Base-by-base conservation (phyloP, 371 early-diverging fungal genomes). In the Cokeromyces recurvatus region DNA sequence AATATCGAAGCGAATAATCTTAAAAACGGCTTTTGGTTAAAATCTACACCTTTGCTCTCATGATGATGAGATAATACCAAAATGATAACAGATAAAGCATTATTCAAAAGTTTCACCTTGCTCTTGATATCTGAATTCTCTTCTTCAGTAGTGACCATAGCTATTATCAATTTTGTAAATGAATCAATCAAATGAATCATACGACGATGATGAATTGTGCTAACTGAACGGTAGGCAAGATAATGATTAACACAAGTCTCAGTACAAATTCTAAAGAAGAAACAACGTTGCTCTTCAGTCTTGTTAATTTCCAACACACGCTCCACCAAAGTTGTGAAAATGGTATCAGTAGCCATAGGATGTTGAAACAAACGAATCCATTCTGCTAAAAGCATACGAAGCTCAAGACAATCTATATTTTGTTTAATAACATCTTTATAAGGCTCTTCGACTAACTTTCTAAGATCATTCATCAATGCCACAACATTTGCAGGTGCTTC, bases 21-120 rank as follows among this genome's bases (percentile, higher is more conserved):
- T 60, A 92, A 86, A 70, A 89, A 94, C 0, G 95, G 93, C 56
- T 87, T 79, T 60, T 95, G 97, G 58, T 91, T 86, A 71, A 97
- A 97, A 24, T 77, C 66, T 12, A 73, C 68, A 2, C 85, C 81
- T 14, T 74, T 71, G 45, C 69, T 78, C 65, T 92, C 87, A 62
- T 97, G 96, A 0, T 82, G 75, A 49, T 92, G 84, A 0, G 89
- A 91, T 6, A 93, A 62, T 8, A 90, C 82, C 25, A 96, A 66
- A 7, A 86, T 85, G 39, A 93, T 82, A 37, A 92, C 86, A 8
- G 92, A 87, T 35, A 96, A 58, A 36, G 89, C 81, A 55, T 90
- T 88, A 27, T 82, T 82, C 12, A 85, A 68, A 37, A 87, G 64
- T 21, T 78, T 81, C 19, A 81, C 53, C 51, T 80, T 73, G 32